phyloP scores from a whole-genome alignment of 169 alveolate species.

The Plasmodium vinckei region DNA sequence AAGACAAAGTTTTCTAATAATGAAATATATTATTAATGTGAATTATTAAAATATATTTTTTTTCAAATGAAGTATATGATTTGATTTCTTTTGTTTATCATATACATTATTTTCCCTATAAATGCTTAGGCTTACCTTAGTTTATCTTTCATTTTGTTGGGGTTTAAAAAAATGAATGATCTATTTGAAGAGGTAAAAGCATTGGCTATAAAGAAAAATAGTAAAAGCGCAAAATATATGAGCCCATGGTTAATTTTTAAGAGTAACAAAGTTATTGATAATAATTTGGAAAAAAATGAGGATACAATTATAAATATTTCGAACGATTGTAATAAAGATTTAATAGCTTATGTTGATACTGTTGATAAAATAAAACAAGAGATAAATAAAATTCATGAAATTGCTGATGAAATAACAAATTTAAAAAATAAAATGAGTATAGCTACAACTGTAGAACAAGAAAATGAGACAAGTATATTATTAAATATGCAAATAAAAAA shows the following conservation, averaged over 20 bases:
- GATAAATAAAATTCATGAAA: conserved; percentile 25
- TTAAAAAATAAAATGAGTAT: conserved; percentile 63
- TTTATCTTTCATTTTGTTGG: conserved; percentile 8
- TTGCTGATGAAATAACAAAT: conserved; percentile 23
- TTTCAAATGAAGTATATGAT: no score
- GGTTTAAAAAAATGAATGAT: conserved; percentile 34
- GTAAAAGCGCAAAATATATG: conserved; percentile 40
- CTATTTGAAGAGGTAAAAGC: conserved; percentile 35
- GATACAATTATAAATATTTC: conserved; percentile 30
- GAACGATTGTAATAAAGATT: conserved; percentile 27
- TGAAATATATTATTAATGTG: no score
- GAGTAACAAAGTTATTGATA: conserved; percentile 27
- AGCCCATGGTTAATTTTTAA: conserved; percentile 22
- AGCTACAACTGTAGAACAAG: conserved; percentile 63
- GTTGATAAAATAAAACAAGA: conserved; percentile 54
- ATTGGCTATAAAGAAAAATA: conserved; percentile 37
- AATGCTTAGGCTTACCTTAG: background rate
- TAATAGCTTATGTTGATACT: conserved; percentile 38
- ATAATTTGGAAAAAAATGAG: conserved; percentile 12
- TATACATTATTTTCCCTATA: background rate
- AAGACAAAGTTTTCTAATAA: no score
- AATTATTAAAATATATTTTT: no score
- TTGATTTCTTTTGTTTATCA: background rate
- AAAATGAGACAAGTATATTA: conserved; percentile 65
- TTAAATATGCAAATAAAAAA: conserved; percentile 60